Conservation (phyloP, 148 eudicot species). For the Nepenthes gracilis region DNA sequence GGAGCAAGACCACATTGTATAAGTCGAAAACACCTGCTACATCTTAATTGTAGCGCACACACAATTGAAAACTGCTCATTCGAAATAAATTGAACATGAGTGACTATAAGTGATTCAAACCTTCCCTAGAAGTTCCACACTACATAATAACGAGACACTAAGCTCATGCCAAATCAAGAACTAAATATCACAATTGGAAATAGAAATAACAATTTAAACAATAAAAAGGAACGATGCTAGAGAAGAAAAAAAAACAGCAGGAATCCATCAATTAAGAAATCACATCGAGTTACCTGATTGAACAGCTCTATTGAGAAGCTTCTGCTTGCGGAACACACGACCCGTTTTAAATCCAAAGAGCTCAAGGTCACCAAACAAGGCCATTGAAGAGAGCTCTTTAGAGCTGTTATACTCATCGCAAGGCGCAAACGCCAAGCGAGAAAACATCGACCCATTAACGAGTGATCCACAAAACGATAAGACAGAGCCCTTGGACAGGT, state of each 20-base stretch:
- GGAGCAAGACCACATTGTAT: too few relatives aligned
- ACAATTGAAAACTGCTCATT: too few relatives aligned
- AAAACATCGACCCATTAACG: constrained; percentile 28
- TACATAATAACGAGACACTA: too few relatives aligned
- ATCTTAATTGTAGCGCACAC: too few relatives aligned
- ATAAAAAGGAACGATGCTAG: not conserved
- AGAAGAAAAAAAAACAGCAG: not conserved
- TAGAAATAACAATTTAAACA: too few relatives aligned
- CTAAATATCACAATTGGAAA: too few relatives aligned
- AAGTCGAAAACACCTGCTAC: too few relatives aligned
- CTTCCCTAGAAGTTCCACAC: too few relatives aligned
- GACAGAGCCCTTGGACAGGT: constrained; percentile 4
- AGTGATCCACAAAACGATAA: constrained; percentile 27
- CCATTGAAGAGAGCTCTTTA: constrained; percentile 5
- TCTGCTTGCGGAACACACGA: constrained; percentile 14
- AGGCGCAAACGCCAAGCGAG: constrained; percentile 25
- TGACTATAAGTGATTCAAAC: too few relatives aligned
- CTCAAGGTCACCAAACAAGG: constrained; percentile 16
- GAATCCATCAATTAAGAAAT: not conserved
- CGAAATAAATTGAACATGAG: too few relatives aligned
- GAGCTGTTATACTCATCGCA: constrained; percentile 24
- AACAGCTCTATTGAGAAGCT: constrained; percentile 31
- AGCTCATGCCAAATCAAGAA: too few relatives aligned
- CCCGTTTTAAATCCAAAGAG: constrained; percentile 29
- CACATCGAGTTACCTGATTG: constrained; percentile 21